Base-by-base conservation (phyloP, 2,329 filamentous ascomycete genomes). In the Didymella pinodella region DNA sequence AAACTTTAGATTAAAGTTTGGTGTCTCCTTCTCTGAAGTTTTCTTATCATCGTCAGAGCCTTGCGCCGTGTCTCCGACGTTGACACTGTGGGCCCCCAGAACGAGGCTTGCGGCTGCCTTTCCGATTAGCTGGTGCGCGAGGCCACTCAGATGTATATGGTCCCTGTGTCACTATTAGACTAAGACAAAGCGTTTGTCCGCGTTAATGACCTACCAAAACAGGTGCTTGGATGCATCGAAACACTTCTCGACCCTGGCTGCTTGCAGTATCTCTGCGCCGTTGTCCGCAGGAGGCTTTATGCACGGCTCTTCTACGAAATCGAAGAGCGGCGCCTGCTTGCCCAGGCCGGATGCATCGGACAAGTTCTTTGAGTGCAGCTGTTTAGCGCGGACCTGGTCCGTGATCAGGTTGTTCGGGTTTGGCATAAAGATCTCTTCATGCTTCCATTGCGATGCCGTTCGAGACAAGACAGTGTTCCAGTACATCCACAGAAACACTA, bases 111-210 rank as follows among this genome's bases (percentile, higher is more conserved):
- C 75, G 64, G 75, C 69, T 54, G 75, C 69, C 48, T 57, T 66
- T 63, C 74, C 76, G 57, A 78, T 74, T 67, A 77, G 71, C 55
- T 67, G 53, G 50, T 77, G 73, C 29, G 73, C 75, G 41, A 64
- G 66, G 10, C 74, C 70, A 48, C 71, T 72, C 40, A 78, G 64
- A 44, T 75, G 73, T 45, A 76, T 59, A 48, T 71, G 65, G 61
- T 78, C 72, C 76, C 75, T 78, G 58, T 61, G 47, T 46, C 41
- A 38, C 60, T 59, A 63, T 75, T 65, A 75, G 69, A 52, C 38
- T 68, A 57, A 71, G 55, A 75, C 68, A 74, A 71, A 71, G 67
- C 57, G 58, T 71, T 72, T 74, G 66, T 71, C 54, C 46, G 46
- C 26, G 62, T 53, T 53, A 53, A 29, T 55, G 29, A 62, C 66